A percentile compares a stretch with the other conserved stretches of the same genome.
Evolutionary conservation across 2,329 filamentous ascomycete genomes (phyloP).

Genomic region (Chalaropsis ovoidea): DNA sequence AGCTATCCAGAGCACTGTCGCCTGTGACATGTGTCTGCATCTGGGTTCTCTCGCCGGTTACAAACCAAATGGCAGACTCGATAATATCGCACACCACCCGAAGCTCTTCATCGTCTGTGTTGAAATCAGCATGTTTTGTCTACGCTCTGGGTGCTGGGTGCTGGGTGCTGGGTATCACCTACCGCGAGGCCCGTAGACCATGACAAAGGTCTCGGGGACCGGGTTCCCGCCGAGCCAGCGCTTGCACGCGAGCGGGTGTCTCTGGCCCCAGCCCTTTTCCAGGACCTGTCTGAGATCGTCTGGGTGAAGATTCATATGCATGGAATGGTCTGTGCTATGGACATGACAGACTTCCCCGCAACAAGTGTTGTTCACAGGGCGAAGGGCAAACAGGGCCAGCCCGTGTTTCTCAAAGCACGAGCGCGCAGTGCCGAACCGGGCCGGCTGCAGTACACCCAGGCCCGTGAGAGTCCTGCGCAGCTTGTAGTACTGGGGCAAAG

Average conservation of each 20-base stretch:
- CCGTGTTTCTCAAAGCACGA: constrained; percentile 78
- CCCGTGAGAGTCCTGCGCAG: constrained; percentile 45
- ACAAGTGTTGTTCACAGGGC: constrained; percentile 58
- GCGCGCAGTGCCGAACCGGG: constrained; percentile 49
- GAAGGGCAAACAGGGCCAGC: constrained; percentile 59
- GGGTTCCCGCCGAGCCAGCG: constrained; percentile 53
- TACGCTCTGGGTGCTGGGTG: not conserved
- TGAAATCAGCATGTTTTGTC: not conserved
- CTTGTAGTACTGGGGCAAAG: constrained; percentile 42
- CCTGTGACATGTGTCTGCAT: not conserved
- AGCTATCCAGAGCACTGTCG: not conserved
- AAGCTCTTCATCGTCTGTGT: constrained; percentile 52
- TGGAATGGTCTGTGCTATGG: constrained; percentile 62
- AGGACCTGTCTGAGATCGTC: constrained; percentile 64
- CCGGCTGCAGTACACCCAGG: constrained; percentile 40
- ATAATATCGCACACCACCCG: constrained; percentile 58
- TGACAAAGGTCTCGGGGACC: constrained; percentile 63
- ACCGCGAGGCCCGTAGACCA: constrained; percentile 70
- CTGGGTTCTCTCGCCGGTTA: constrained; percentile 36
- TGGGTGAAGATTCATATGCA: constrained; percentile 74
- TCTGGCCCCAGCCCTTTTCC: constrained; percentile 68
- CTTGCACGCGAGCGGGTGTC: constrained; percentile 56
- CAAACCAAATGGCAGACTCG: constrained; percentile 63
- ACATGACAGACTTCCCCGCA: constrained; percentile 76
- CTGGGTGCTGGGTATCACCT: constrained; percentile 25